Conservation (phyloP, 371 early-diverging fungal species). For the Actinomortierella wolfii region DNA sequence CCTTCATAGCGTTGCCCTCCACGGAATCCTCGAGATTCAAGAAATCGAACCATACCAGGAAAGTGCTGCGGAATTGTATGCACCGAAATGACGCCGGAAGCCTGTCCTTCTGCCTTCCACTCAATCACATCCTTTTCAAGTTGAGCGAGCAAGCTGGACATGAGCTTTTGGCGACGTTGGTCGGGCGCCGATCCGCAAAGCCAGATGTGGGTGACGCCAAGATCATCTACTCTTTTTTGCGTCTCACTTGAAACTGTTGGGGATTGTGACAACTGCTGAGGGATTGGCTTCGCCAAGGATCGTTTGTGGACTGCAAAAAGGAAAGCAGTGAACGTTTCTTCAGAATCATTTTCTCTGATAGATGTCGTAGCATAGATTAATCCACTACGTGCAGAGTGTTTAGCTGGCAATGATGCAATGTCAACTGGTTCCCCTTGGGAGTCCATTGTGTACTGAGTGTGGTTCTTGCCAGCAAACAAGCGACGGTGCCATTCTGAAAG, state of each 20-base stretch:
- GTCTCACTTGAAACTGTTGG: conserved; percentile 1
- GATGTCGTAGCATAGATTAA: conserved; percentile 25
- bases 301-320: conserved; percentile 22
- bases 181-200: conserved; percentile 33
- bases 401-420: conserved; percentile 13
- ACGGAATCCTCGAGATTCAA: conserved; percentile 20
- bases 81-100: conserved; percentile 27
- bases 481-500: conserved; percentile 40
- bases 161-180: conserved; percentile 20
- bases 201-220: conserved; percentile 35
- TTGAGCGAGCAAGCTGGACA: conserved; percentile 16
- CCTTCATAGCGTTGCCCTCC: conserved; percentile 23
- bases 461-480: conserved; percentile 15
- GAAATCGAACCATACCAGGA: conserved; percentile 36
- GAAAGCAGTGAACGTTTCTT: conserved; percentile 23
- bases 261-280: neutral
- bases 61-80: conserved; percentile 31
- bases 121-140: conserved; percentile 22
- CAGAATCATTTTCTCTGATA: neutral
- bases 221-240: conserved; percentile 3
- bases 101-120: conserved; percentile 30
- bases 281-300: conserved; percentile 13
- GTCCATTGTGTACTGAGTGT: neutral
- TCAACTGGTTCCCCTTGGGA: conserved; percentile 16
- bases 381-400: conserved; percentile 15